A percentile compares a stretch with the other conserved stretches of the same genome.
Evolutionary conservation across 345 rosid genomes (phyloP).

Genomic region (Eucalyptus guilfoylei): DNA sequence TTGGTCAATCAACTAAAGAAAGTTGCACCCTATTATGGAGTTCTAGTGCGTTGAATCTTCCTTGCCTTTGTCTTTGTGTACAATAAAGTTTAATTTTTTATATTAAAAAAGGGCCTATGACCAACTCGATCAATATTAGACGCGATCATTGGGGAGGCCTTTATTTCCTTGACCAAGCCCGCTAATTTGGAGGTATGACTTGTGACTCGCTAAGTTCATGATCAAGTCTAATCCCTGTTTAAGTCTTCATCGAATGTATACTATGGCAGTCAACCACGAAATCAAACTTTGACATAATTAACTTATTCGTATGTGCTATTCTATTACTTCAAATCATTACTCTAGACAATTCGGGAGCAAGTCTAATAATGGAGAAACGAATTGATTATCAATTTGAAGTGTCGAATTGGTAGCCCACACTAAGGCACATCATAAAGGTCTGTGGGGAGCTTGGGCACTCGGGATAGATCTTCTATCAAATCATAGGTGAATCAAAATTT

Average conservation of each 20-base stretch:
- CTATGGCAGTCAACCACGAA: not conserved
- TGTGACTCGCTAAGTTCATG: not conserved
- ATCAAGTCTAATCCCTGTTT: not conserved
- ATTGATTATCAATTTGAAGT: not conserved
- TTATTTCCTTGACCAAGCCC: not conserved
- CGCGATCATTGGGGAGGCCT: not conserved
- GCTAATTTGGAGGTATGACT: not conserved
- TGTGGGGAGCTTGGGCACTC: not conserved
- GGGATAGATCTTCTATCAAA: not conserved
- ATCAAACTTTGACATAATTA: not conserved
- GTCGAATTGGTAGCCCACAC: not conserved
- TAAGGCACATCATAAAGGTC: not conserved
- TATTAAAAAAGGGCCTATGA: not conserved
- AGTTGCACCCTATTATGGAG: not conserved
- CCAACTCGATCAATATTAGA: not conserved
- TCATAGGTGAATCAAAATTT: not conserved
- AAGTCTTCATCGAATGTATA: not conserved
- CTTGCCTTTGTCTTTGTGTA: not conserved
- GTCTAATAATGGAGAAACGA: not conserved
- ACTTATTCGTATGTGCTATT: not conserved
- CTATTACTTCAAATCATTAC: not conserved
- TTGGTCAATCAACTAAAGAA: not conserved
- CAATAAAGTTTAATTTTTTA: not conserved
- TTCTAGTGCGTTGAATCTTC: not conserved
- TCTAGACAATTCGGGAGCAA: not conserved